These are phyloP conservation scores for Planoprotostelium fungivorum DNA, from an alignment of 78 protist genomes.

Conservation along the genomic window DNA sequence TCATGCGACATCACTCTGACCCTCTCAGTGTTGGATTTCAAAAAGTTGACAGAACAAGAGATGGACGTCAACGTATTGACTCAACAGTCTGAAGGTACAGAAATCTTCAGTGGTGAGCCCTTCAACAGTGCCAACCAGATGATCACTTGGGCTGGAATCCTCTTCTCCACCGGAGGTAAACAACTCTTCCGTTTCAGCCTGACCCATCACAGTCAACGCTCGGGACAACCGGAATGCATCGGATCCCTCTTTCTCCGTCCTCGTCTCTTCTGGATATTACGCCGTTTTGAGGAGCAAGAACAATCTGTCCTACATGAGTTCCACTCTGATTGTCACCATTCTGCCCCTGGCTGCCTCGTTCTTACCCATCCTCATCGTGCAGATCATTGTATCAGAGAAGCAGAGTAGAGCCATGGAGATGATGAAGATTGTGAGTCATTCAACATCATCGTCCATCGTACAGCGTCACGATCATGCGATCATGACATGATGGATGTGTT, in stretches of 20 bases:
- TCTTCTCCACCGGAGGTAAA: neutral
- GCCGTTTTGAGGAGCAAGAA: neutral
- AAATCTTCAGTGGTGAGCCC: neutral
- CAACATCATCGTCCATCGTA: neutral
- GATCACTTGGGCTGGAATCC: neutral
- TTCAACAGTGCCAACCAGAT: neutral
- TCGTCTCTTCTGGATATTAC: neutral
- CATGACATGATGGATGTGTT: neutral
- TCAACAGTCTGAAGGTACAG: neutral
- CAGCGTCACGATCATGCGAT: neutral
- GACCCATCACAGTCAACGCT: neutral
- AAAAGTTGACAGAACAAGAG: neutral
- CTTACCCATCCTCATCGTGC: neutral
- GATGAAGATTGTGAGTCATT: conserved; percentile 6
- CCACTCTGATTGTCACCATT: neutral
- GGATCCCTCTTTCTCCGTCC: neutral
- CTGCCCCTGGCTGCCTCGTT: neutral
- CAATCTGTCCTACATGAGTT: neutral
- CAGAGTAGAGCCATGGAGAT: neutral
- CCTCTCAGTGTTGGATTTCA: neutral
- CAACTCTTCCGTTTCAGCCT: neutral
- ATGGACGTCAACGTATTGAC: too few relatives aligned
- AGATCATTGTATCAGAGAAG: neutral
- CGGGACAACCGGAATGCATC: neutral
- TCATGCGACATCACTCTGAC: neutral